Evolutionary conservation across 495 filamentous ascomycete genomes (phyloP).

Genomic region (Pyrenopolyporus hunteri): DNA sequence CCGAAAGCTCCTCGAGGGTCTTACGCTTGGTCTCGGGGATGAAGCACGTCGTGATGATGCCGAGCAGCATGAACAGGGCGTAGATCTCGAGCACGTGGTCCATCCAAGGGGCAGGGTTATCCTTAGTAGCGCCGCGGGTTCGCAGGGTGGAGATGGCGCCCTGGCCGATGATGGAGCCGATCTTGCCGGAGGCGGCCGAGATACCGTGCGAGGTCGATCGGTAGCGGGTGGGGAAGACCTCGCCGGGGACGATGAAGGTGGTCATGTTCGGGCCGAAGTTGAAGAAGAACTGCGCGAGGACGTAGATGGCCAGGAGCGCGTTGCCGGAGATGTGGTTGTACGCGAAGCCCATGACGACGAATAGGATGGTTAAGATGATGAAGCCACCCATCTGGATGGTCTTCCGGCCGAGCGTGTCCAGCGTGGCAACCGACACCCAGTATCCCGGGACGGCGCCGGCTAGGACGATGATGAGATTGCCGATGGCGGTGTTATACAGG

Average conservation of each 20-base stretch:
- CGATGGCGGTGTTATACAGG: slow-evolving; percentile 73
- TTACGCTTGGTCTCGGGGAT: slow-evolving; percentile 80
- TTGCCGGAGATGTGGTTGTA: slow-evolving; percentile 61
- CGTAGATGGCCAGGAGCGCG: slow-evolving; percentile 73
- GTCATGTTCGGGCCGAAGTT: slow-evolving; percentile 88
- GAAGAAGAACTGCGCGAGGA: slow-evolving; percentile 74
- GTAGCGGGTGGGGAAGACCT: slow-evolving; percentile 88
- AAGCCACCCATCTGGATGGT: slow-evolving; percentile 82
- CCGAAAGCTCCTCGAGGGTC: slow-evolving; percentile 66
- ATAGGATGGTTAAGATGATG: slow-evolving; percentile 71
- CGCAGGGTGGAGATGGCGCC: slow-evolving; percentile 59
- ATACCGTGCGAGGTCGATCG: slow-evolving; percentile 85
- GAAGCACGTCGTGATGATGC: slow-evolving; percentile 66
- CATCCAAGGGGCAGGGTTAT: slow-evolving; percentile 66
- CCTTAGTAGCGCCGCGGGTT: slow-evolving; percentile 49
- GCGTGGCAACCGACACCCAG: slow-evolving; percentile 72
- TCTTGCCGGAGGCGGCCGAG: slow-evolving; percentile 81
- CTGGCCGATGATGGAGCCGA: slow-evolving; percentile 74
- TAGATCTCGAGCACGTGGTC: slow-evolving; percentile 84
- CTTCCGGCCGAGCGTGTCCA: slow-evolving; percentile 78
- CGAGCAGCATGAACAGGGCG: slow-evolving; percentile 79
- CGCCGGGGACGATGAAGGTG: slow-evolving; percentile 90
- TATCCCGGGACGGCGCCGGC: slow-evolving; percentile 80
- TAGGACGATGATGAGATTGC: slow-evolving; percentile 75
- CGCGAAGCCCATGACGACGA: slow-evolving; percentile 75